Percentiles rank a stretch among this genome's conserved stretches.
These are phyloP conservation scores for Spergularia bocconei DNA, from an alignment of 148 eudicot species.

Conservation along the genomic window DNA sequence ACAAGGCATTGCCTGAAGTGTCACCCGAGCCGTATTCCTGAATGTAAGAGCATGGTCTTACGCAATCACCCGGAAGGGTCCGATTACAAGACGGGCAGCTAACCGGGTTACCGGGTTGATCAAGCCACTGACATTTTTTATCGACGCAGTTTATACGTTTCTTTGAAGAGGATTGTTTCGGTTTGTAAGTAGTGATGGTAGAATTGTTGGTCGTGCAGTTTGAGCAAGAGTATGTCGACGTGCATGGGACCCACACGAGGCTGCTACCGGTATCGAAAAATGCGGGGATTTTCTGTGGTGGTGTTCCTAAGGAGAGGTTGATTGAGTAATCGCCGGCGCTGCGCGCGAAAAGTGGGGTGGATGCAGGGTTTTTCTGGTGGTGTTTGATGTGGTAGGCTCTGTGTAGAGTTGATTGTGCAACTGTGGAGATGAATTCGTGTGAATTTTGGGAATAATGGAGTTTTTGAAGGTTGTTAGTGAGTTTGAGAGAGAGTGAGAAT, in stretches of 20 bases:
- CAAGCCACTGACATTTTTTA: background rate
- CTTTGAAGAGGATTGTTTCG: background rate
- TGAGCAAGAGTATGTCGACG: background rate
- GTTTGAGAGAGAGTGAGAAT: background rate
- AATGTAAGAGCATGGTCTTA: conserved; percentile 16
- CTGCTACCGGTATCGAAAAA: conserved; percentile 10
- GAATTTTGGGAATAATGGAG: background rate
- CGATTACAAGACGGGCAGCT: background rate
- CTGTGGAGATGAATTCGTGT: background rate
- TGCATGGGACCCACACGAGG: conserved; percentile 14
- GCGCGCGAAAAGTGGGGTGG: background rate
- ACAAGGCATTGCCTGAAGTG: conserved; percentile 45
- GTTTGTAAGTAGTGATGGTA: background rate
- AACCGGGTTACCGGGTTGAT: background rate
- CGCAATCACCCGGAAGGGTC: background rate
- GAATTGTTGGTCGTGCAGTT: background rate
- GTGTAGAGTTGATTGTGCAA: background rate
- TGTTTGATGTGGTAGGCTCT: conserved; percentile 5
- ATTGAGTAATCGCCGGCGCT: conserved; percentile 7
- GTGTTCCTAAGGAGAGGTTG: conserved; percentile 7
- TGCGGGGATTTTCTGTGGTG: background rate
- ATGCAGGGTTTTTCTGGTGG: background rate
- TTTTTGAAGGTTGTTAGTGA: conserved; percentile 5
- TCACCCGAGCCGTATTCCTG: conserved; percentile 55
- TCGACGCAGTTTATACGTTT: background rate